Evolutionary conservation across 768 basidiomycete species (phyloP).

Genomic region (Leccinum imitatum): DNA sequence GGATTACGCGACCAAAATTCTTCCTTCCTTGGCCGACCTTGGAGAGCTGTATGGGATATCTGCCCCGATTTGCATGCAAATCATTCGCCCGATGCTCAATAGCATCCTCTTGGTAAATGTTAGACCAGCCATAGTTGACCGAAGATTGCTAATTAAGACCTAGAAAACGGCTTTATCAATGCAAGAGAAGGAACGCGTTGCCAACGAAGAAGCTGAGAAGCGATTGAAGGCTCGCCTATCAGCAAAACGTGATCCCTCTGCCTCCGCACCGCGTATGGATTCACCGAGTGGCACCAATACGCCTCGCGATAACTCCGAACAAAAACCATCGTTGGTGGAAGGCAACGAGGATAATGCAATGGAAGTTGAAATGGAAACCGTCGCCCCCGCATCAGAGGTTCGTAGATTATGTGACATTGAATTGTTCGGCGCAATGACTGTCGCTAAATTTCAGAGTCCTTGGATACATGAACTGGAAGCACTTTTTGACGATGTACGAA

Average conservation of each 20-base stretch:
- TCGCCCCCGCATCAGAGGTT: slow-evolving; percentile 29
- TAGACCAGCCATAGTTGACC: not conserved
- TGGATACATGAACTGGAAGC: slow-evolving; percentile 77
- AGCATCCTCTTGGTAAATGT: slow-evolving; percentile 54
- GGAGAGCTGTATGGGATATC: slow-evolving; percentile 76
- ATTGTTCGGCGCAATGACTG: slow-evolving; percentile 6
- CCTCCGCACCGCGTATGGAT: slow-evolving; percentile 55
- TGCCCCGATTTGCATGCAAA: slow-evolving; percentile 90
- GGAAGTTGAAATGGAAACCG: slow-evolving; percentile 46
- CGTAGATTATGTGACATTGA: slow-evolving; percentile 6
- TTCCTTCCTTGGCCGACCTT: slow-evolving; percentile 76
- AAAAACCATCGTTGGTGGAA: slow-evolving; percentile 27
- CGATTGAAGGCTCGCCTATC: slow-evolving; percentile 73
- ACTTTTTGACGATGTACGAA: slow-evolving; percentile 74
- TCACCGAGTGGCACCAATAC: slow-evolving; percentile 50
- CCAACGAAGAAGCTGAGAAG: slow-evolving; percentile 76
- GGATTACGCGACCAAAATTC: slow-evolving; percentile 70
- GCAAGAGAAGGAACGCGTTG: slow-evolving; percentile 66
- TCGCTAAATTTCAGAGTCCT: slow-evolving; percentile 46
- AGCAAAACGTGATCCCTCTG: slow-evolving; percentile 71
- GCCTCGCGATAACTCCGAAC: slow-evolving; percentile 25
- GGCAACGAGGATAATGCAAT: slow-evolving; percentile 49
- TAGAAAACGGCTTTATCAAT: slow-evolving; percentile 62
- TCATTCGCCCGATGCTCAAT: slow-evolving; percentile 81
- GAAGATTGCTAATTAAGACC: slow-evolving; percentile 6